A percentile compares a stretch with the other conserved stretches of the same genome.
phyloP scores from a whole-genome alignment of 179 eudicot species.

The Spergularia azorica region DNA sequence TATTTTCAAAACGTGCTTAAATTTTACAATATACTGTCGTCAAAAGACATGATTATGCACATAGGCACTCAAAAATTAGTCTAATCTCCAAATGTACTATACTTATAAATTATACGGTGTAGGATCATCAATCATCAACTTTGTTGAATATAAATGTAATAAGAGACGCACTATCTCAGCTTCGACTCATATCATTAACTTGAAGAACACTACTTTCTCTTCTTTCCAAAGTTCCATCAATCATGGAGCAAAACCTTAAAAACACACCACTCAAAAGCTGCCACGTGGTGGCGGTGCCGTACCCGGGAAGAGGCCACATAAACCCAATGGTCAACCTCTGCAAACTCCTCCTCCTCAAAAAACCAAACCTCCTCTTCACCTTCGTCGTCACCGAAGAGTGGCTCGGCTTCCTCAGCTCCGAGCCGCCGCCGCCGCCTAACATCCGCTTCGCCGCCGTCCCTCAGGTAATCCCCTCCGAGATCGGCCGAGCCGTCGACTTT shows the following conservation, averaged over 20 bases:
- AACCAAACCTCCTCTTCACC: slow-evolving; percentile 35
- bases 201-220: no score
- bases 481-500: slow-evolving; percentile 46
- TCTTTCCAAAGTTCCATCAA: no score
- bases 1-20: no score
- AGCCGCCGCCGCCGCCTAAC: slow-evolving; percentile 33
- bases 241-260: background rate
- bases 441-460: slow-evolving; percentile 46
- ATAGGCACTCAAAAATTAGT: no score
- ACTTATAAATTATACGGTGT: no score
- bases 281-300: slow-evolving; percentile 69
- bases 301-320: slow-evolving; percentile 69
- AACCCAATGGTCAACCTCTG: slow-evolving; percentile 76
- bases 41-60: no score
- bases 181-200: no score
- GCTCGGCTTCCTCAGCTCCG: slow-evolving; percentile 57
- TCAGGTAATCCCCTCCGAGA: slow-evolving; percentile 63
- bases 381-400: slow-evolving; percentile 69
- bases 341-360: slow-evolving; percentile 33
- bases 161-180: no score
- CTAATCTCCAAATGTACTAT: no score
- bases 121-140: no score
- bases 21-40: no score
- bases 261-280: background rate
- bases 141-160: no score